phyloP scores from a whole-genome alignment of 2,329 filamentous ascomycete species.

The Chaetomiaceae sp. region DNA sequence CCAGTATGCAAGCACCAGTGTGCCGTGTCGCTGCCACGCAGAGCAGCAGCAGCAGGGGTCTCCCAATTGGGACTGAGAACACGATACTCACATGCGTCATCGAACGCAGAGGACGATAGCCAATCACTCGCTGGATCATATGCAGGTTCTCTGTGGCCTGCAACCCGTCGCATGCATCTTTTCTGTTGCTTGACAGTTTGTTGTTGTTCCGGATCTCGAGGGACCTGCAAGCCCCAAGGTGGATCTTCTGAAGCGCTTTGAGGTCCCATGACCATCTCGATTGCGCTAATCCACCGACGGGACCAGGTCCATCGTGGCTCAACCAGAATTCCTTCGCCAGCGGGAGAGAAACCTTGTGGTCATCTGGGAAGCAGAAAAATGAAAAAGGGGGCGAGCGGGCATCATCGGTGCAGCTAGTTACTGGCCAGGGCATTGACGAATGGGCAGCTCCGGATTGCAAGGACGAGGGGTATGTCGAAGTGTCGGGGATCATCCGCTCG shows the following conservation, averaged over 20 bases:
- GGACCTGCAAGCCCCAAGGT: constrained; percentile 9
- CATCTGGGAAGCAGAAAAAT: constrained; percentile 15
- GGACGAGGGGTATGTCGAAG: neutral
- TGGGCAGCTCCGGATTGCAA: neutral
- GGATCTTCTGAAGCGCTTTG: constrained; percentile 22
- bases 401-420: neutral
- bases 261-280: constrained; percentile 25
- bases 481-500: neutral
- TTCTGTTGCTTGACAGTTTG: too few relatives aligned
- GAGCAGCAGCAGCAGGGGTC: neutral
- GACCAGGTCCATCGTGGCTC: constrained; percentile 21
- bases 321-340: constrained; percentile 1
- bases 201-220: too few relatives aligned
- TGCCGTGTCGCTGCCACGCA: constrained; percentile 1
- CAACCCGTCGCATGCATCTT: neutral
- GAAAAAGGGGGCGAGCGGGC: constrained; percentile 3
- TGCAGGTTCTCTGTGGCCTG: neutral
- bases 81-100: constrained; percentile 11
- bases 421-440: constrained; percentile 8
- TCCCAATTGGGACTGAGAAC: constrained; percentile 4
- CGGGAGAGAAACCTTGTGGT: neutral
- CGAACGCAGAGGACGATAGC: neutral
- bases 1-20: neutral
- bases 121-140: neutral
- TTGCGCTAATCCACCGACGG: constrained; percentile 19